Base-by-base conservation (phyloP, 306 rosid genomes). In the Lablab purpureus region DNA sequence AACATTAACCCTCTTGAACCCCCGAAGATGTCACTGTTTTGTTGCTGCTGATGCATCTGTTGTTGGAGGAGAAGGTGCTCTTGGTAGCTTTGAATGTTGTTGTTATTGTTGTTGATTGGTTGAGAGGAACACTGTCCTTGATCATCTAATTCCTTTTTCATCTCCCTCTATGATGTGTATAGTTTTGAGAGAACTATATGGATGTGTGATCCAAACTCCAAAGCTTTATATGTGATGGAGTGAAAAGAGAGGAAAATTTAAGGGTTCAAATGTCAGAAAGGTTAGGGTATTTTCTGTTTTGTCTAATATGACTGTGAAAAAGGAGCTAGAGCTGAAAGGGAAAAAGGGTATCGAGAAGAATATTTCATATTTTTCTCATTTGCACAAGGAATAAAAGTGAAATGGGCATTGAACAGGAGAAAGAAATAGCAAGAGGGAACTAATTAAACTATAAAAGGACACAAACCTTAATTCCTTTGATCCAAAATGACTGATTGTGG, bases 61-160 rank as follows among this genome's bases (percentile, higher is more conserved):
- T 82, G 89, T n/a, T 85, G 93, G 69, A 90, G 85, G 55, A 89
- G 51, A 32, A 91, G 62, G 28, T 91, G 92, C 5, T 94, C 94
- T 87, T 88, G 93, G 67, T 72, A 87, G 71, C 80, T 83, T 46
- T 92, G 93, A 36, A 90, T 56, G 85, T 80, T 90, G 74, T 83
- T 90, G 54, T 85, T 77, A 21, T 0, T 58, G 71, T 80, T 89
- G 40, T 87, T 75, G 55, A 77, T 79, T 12, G 83, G 40, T 45
- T 88, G 89, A 13, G 94, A 85, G n/a, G 93, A 89, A 71, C 88
- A 84, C 86, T 89, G 91, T 1, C 87, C 97, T 84, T 86, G 88
- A 78, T 87, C 92, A 74, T 86, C 88, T 81, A 22, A 7, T 68
- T 87, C 86, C 43, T 74, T 78, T 86, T 84, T 91, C 87, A 86